Conservation (phyloP, 176 grass and related monocot genomes). For the Musa schizocarpa region DNA sequence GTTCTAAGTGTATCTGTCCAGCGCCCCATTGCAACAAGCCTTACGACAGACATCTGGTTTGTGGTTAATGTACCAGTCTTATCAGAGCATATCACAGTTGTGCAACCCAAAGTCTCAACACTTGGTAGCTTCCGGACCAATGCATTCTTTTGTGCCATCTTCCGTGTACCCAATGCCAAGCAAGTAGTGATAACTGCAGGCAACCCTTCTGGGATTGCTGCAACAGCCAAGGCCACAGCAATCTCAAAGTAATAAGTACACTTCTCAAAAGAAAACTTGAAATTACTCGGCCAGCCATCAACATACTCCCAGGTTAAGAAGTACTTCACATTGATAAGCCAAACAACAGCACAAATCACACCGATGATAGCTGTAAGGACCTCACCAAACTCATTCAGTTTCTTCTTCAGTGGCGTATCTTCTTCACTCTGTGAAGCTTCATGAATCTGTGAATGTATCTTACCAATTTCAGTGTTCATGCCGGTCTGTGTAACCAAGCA, state of each 20-base stretch:
- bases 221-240: conserved; percentile 81
- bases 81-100: conserved; percentile 91
- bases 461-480: conserved; percentile 87
- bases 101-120: conserved; percentile 91
- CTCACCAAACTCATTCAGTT: conserved; percentile 88
- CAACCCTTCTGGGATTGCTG: conserved; percentile 75
- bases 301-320: conserved; percentile 59
- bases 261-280: conserved; percentile 79
- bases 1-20: conserved; percentile 29
- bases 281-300: conserved; percentile 53
- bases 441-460: conserved; percentile 92
- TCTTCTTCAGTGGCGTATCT: conserved; percentile 89
- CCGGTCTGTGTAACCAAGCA: conserved; percentile 73
- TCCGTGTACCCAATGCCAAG: conserved; percentile 75
- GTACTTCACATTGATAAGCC: conserved; percentile 96
- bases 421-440: conserved; percentile 75
- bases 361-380: conserved; percentile 84
- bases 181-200: conserved; percentile 93
- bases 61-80: conserved; percentile 90
- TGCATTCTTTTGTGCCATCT: conserved; percentile 96
- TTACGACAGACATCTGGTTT: conserved; percentile 83
- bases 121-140: conserved; percentile 87
- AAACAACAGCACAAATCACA: conserved; percentile 61
- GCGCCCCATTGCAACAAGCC: conserved; percentile 46
- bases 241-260: conserved; percentile 99